A percentile compares a stretch with the other conserved stretches of the same genome.
Conservation (phyloP, 2,329 filamentous ascomycete species). For the Karstenula rhodostoma region DNA sequence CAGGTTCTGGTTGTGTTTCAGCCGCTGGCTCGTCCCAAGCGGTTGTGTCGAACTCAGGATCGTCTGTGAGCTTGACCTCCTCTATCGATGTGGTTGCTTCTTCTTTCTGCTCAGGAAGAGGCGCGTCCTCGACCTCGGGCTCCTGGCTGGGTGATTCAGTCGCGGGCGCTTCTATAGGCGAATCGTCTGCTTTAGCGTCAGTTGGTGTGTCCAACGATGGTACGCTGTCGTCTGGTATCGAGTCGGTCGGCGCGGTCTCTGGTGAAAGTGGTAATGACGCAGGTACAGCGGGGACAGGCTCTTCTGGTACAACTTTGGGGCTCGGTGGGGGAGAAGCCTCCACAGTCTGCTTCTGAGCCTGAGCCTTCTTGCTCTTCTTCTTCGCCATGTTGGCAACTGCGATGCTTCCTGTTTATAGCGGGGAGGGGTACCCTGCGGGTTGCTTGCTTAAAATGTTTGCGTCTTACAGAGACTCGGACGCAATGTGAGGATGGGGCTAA, state of each 20-base stretch:
- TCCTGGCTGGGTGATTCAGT: conserved; percentile 25
- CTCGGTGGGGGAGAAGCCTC: conserved; percentile 37
- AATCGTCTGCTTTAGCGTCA: conserved; percentile 29
- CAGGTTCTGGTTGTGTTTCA: neutral
- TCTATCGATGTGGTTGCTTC: conserved; percentile 17
- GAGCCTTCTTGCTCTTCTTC: conserved; percentile 40
- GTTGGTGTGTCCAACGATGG: conserved; percentile 28
- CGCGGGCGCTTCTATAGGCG: conserved; percentile 28
- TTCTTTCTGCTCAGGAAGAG: conserved; percentile 18
- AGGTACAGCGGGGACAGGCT: conserved; percentile 29
- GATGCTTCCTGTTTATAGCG: conserved; percentile 35
- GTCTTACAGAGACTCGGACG: conserved; percentile 29
- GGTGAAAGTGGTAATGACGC: conserved; percentile 27
- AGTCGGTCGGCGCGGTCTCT: conserved; percentile 28
- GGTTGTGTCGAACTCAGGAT: conserved; percentile 9
- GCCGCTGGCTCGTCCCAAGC: conserved; percentile 9
- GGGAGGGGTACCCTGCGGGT: conserved; percentile 20
- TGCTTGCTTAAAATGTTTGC: conserved; percentile 34
- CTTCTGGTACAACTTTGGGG: conserved; percentile 31
- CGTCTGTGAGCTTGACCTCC: conserved; percentile 17
- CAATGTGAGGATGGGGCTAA: conserved; percentile 35
- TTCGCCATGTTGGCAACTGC: conserved; percentile 40
- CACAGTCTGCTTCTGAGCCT: conserved; percentile 36
- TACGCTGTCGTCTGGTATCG: conserved; percentile 25
- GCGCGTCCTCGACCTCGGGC: conserved; percentile 14